Conservation (phyloP, 768 basidiomycete species). For the Coprinopsis marcescibilis region DNA sequence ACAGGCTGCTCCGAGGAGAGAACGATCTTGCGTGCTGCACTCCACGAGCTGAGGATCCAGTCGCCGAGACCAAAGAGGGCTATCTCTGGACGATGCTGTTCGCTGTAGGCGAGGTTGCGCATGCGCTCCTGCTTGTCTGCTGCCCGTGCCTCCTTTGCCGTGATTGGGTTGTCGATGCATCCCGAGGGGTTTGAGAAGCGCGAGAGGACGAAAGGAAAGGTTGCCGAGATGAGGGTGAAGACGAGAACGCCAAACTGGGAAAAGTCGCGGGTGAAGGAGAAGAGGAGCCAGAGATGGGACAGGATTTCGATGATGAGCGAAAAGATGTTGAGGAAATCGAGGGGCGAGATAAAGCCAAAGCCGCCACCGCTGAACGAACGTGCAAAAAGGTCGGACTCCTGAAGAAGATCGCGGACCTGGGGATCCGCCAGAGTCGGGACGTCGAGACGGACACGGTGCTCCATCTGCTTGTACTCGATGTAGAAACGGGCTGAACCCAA, state of each 20-base stretch:
- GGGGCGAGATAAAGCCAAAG: conserved; percentile 74
- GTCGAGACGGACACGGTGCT: conserved; percentile 71
- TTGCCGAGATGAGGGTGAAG: conserved; percentile 55
- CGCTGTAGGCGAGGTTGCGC: conserved; percentile 70
- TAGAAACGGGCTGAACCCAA: conserved; percentile 67
- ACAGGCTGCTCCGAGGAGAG: conserved; percentile 49
- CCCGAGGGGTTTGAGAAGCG: conserved; percentile 35
- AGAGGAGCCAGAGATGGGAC: conserved; percentile 65
- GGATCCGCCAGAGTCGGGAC: conserved; percentile 76
- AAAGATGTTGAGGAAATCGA: conserved; percentile 72
- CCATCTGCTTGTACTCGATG: conserved; percentile 75
- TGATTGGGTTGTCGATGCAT: conserved; percentile 31
- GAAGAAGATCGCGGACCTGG: conserved; percentile 67
- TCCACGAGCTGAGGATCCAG: conserved; percentile 82
- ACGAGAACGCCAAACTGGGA: conserved; percentile 52
- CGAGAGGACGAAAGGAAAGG: conserved; percentile 54
- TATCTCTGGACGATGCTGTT: conserved; percentile 73
- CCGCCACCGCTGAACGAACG: conserved; percentile 74
- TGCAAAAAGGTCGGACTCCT: conserved; percentile 81
- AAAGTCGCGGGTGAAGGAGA: conserved; percentile 54
- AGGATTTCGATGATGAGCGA: conserved; percentile 65
- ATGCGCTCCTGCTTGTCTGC: conserved; percentile 70
- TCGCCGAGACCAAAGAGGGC: conserved; percentile 77
- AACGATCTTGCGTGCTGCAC: conserved; percentile 52
- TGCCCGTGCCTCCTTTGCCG: conserved; percentile 53